These are phyloP conservation scores for Arxiozyma bovina DNA, from an alignment of 1,139 yeast species.

Conservation along the genomic window DNA sequence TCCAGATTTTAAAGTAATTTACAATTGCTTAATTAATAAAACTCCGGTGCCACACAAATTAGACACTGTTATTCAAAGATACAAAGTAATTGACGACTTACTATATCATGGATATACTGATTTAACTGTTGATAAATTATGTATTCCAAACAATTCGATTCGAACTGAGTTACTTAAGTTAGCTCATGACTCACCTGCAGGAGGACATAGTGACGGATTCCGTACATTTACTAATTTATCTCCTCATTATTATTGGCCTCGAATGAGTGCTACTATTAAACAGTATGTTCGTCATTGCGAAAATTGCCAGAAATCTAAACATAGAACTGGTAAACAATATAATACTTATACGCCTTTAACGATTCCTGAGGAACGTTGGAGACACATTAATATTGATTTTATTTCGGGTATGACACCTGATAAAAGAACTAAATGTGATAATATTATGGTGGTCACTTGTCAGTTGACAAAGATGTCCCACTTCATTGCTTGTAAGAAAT, in stretches of 20 bases:
- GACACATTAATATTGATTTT: conserved; percentile 2
- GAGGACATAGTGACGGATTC: neutral
- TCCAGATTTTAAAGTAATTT: neutral
- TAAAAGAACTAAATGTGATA: neutral
- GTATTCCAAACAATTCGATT: too few species aligned
- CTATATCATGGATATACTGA: neutral
- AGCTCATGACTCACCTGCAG: neutral
- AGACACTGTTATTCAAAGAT: neutral
- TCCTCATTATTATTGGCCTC: conserved; percentile 2
- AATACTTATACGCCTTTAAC: neutral
- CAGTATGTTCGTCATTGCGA: neutral
- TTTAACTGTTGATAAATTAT: too few species aligned
- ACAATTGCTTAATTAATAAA: too few species aligned
- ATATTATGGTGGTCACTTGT: neutral
- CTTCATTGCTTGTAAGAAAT: neutral
- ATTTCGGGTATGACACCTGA: neutral
- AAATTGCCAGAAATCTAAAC: neutral
- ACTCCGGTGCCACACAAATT: neutral
- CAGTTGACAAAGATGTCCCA: conserved; percentile 1
- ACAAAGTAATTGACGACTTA: neutral
- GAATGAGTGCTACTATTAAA: neutral
- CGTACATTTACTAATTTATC: neutral
- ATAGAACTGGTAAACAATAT: neutral
- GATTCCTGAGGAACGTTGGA: conserved; percentile 1
- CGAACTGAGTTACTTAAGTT: neutral